phyloP scores from a whole-genome alignment of 345 rosid species.

The Jatropha curcas region DNA sequence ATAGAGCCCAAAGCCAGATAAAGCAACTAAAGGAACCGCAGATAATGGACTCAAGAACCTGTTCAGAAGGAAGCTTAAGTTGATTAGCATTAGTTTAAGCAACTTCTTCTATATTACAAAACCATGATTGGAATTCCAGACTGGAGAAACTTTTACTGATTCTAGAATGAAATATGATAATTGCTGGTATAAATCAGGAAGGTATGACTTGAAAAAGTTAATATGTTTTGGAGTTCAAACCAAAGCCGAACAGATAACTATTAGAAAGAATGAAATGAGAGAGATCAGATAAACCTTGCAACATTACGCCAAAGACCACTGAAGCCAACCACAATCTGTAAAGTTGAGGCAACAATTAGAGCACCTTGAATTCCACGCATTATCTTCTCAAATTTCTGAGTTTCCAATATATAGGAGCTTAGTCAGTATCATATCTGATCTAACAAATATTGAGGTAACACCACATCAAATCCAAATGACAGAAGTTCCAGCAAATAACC shows the following conservation, averaged over 20 bases:
- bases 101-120: neutral
- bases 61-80: conserved; percentile 9
- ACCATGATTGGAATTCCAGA: neutral
- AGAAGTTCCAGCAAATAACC: conserved; percentile 40
- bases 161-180: neutral
- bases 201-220: neutral
- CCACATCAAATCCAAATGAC: neutral
- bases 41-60: conserved; percentile 90
- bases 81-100: neutral
- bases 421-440: conserved; percentile 9
- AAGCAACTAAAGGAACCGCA: conserved; percentile 85
- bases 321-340: conserved; percentile 88
- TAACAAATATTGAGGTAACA: neutral
- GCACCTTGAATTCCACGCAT: conserved; percentile 94
- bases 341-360: conserved; percentile 90
- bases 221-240: neutral
- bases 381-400: conserved; percentile 83
- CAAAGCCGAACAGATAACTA: neutral
- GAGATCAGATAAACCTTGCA: conserved; percentile 51
- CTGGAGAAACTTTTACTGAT: neutral
- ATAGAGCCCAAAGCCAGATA: conserved; percentile 92
- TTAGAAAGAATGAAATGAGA: neutral
- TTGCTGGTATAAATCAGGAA: neutral
- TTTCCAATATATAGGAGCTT: conserved; percentile 9
- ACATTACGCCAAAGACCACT: conserved; percentile 99